A percentile compares a stretch with the other conserved stretches of the same genome.
Evolutionary conservation across 148 eudicot genomes (phyloP).

Genomic region (Spergularia bocconei): DNA sequence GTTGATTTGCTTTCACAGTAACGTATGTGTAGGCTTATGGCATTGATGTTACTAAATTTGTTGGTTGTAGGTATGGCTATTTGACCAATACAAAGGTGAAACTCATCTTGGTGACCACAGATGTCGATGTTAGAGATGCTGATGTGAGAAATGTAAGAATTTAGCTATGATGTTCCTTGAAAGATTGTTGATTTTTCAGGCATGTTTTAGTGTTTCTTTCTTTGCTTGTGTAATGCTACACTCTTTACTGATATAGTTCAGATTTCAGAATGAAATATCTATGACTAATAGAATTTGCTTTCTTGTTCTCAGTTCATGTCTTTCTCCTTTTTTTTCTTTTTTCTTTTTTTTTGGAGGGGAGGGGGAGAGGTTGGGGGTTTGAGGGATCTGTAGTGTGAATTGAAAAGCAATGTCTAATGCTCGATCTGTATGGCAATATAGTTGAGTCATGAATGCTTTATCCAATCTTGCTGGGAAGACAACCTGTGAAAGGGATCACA

Average conservation of each 20-base stretch:
- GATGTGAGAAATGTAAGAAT: conserved; percentile 92
- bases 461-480: not conserved
- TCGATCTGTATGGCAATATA: not conserved
- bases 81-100: conserved; percentile 94
- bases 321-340: no score
- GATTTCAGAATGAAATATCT: not conserved
- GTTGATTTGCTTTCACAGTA: conserved; percentile 5
- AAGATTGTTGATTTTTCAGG: not conserved
- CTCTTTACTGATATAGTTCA: not conserved
- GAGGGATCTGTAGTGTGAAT: no score
- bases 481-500: not conserved
- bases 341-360: no score
- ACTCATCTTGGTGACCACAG: conserved; percentile 90
- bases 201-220: not conserved
- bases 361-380: not conserved
- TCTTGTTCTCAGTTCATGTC: not conserved
- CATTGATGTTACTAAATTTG: conserved; percentile 10
- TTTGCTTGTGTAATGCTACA: not conserved
- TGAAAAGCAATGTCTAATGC: not conserved
- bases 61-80: conserved; percentile 77
- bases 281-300: not conserved
- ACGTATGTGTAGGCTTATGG: not conserved
- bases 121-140: conserved; percentile 87
- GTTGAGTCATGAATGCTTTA: not conserved
- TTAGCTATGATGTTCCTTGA: conserved; percentile 3